phyloP scores from a whole-genome alignment of 2,329 filamentous ascomycete genomes.

The Phialophora verrucosa region DNA sequence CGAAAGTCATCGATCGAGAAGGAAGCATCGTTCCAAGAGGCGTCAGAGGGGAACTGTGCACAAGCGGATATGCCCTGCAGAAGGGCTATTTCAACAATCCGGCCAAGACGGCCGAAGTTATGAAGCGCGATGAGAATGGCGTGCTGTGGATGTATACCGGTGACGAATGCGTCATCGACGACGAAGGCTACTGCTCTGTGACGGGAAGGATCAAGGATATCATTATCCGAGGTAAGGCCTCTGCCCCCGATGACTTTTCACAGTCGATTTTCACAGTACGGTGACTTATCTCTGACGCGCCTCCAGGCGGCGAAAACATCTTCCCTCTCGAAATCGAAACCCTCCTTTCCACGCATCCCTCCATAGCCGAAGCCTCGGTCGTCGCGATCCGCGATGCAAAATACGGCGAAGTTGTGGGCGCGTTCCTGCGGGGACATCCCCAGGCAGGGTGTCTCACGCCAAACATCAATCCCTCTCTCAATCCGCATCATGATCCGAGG shows the following conservation, averaged over 20 bases:
- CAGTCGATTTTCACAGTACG: not conserved
- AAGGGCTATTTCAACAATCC: constrained; percentile 82
- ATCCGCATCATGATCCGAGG: not conserved
- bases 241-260: not conserved
- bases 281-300: not conserved
- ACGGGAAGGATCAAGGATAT: constrained; percentile 73
- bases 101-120: constrained; percentile 69
- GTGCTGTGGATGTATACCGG: constrained; percentile 86
- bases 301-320: constrained; percentile 83
- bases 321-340: constrained; percentile 92
- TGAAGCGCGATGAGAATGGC: constrained; percentile 50
- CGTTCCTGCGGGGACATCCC: constrained; percentile 66
- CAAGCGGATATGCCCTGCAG: constrained; percentile 86
- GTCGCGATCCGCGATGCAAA: constrained; percentile 71
- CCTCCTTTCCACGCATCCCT: constrained; percentile 72
- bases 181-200: constrained; percentile 78
- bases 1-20: constrained; percentile 78
- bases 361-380: constrained; percentile 67
- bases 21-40: constrained; percentile 66
- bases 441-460: constrained; percentile 55
- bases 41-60: constrained; percentile 77
- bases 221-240: constrained; percentile 69
- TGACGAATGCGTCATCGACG: constrained; percentile 83
- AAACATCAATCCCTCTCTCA: constrained; percentile 9
- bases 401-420: constrained; percentile 74